Evolutionary conservation across 768 basidiomycete genomes (phyloP).

Genomic region (Suillus americanus): DNA sequence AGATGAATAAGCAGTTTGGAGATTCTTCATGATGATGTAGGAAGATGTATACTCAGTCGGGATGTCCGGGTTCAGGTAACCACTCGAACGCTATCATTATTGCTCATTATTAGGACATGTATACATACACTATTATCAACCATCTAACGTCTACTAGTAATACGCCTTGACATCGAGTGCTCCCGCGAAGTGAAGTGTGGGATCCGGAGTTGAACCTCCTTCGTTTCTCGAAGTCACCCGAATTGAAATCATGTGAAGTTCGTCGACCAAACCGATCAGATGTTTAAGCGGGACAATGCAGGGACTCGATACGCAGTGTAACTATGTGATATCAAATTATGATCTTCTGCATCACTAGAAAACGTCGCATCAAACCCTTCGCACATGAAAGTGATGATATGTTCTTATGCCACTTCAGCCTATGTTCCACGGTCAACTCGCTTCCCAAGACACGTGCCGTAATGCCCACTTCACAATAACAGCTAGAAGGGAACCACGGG

Average conservation of each 20-base stretch:
- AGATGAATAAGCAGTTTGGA: constrained; percentile 39
- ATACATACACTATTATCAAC: neutral
- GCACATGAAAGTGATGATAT: constrained; percentile 59
- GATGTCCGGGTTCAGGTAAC: neutral
- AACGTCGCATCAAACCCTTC: constrained; percentile 63
- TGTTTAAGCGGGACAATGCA: neutral
- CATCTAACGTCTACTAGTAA: neutral
- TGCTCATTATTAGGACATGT: neutral
- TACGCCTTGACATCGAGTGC: neutral
- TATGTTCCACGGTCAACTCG: constrained; percentile 24
- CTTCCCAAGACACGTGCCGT: constrained; percentile 67
- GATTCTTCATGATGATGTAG: constrained; percentile 11
- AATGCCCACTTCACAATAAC: constrained; percentile 77
- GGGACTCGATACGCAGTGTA: neutral
- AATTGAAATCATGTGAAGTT: neutral
- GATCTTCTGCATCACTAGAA: neutral
- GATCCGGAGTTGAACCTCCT: neutral
- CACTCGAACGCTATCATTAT: neutral
- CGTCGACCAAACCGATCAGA: neutral
- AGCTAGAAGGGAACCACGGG: constrained; percentile 34
- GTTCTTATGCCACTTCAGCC: constrained; percentile 40
- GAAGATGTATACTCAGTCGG: neutral
- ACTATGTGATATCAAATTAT: neutral
- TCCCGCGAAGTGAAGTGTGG: neutral
- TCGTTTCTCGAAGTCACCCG: neutral